Percentiles rank a stretch among this genome's conserved stretches.
Evolutionary conservation across 1,139 yeast genomes (phyloP).

Genomic region (Suhomyces taliae): DNA sequence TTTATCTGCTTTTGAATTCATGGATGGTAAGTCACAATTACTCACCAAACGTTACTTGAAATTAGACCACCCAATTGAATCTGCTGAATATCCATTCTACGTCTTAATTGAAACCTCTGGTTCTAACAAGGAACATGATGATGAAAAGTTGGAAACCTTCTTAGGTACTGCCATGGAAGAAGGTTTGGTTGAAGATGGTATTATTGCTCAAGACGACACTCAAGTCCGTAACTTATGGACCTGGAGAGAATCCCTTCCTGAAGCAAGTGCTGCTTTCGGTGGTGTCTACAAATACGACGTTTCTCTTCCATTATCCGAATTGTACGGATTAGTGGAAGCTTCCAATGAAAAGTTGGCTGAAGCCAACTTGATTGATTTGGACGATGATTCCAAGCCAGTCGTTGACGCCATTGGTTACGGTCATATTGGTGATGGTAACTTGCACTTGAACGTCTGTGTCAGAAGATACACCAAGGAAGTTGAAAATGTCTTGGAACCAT

Average conservation of each 20-base stretch:
- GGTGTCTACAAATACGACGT: conserved; percentile 98
- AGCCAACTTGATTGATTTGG: conserved; percentile 61
- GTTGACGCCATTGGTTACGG: conserved; percentile 92
- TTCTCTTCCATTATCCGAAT: conserved; percentile 75
- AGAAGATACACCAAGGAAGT: conserved; percentile 75
- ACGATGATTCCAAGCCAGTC: conserved; percentile 70
- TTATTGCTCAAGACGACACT: conserved; percentile 91
- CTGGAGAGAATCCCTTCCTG: conserved; percentile 94
- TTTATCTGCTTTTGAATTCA: conserved; percentile 90
- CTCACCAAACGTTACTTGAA: conserved; percentile 59
- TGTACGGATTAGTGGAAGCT: conserved; percentile 80
- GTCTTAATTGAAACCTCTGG: conserved; percentile 93
- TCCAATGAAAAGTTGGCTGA: conserved; percentile 57
- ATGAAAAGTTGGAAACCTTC: conserved; percentile 74
- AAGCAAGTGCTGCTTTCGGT: conserved; percentile 80
- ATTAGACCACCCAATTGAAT: conserved; percentile 74
- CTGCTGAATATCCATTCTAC: conserved; percentile 75
- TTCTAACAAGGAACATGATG: conserved; percentile 83
- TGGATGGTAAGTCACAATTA: conserved; percentile 78
- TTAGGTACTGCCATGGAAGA: conserved; percentile 82
- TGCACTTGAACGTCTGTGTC: conserved; percentile 90
- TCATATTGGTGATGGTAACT: conserved; percentile 93
- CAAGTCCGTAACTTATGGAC: conserved; percentile 83
- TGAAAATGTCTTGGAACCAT: conserved; percentile 83
- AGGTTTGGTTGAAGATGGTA: conserved; percentile 85